Base-by-base conservation (phyloP, 257 asterid genomes). In the Fraxinus excelsior region DNA sequence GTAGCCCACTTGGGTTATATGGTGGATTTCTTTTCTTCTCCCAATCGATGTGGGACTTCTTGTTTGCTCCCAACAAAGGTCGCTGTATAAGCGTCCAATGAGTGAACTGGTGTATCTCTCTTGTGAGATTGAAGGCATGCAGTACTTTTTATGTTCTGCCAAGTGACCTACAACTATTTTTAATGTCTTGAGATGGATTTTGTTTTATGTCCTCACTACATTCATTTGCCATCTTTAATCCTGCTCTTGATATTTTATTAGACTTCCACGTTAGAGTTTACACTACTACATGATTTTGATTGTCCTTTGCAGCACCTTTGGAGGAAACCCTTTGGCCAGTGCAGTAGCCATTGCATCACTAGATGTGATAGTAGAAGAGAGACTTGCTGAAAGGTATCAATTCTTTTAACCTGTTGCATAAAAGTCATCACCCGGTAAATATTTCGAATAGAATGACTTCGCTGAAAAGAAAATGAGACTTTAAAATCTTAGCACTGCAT, bases 301-400 rank as follows among this genome's bases (percentile, higher is more conserved):
- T 60, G 37, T 34, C 62, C 53, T 74, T 65, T 82, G 77, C 90
- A 95, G 99, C 91, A 95, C 98, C 58, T 95, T 95, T 66, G 99
- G 97, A 44, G 99, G 98, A 40, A 95, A 93, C 73, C 97, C 99
- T 37, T 87, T 93, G 92, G 97, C 98, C 60, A 91, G 97, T 84
- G 98, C 98, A 76, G 98, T 95, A 81, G 98, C 94, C 79, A 83
- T 93, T 85, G 96, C 98, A 62, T 93, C 99, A 6, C 79, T 94
- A 12, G 92, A 92, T 44, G 96, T 92, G 83, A 85, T 95, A 78
- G 81, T 78, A 76, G 94, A 95, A 16, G 97, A 95, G 85, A 84
- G 69, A 78, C 93, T 95, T 71, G 90, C 91, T 25, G 97, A 93
- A 83, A 95, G 99, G 99, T 95, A 88, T 76, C 46, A 34, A 77